A percentile compares a stretch with the other conserved stretches of the same genome.
Evolutionary conservation across 2,329 filamentous ascomycete species (phyloP).

Genomic region (Scleromitrula shiraiana): DNA sequence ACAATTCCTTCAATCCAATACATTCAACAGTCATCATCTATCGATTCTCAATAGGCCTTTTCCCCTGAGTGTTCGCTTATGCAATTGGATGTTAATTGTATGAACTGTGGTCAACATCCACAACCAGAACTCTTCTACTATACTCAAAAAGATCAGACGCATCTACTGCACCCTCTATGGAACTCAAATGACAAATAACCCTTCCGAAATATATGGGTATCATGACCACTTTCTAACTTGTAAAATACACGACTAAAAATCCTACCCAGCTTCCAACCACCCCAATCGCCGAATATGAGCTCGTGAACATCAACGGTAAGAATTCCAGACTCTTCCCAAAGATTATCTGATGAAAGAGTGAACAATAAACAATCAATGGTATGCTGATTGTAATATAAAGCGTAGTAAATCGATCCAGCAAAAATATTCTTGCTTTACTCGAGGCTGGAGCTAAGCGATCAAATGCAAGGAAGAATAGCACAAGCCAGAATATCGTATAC

Average conservation of each 20-base stretch:
- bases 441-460: constrained; percentile 82
- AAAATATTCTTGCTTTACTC: constrained; percentile 69
- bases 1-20: not conserved
- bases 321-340: constrained; percentile 84
- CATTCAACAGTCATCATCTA: not conserved
- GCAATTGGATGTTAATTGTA: not conserved
- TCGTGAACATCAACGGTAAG: constrained; percentile 92
- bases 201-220: constrained; percentile 12
- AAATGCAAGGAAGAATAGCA: constrained; percentile 78
- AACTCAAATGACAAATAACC: not conserved
- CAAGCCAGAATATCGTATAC: constrained; percentile 88
- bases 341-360: constrained; percentile 70
- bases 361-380: constrained; percentile 82
- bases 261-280: constrained; percentile 93
- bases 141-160: not conserved
- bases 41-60: not conserved
- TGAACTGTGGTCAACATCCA: not conserved
- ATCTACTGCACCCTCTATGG: not conserved
- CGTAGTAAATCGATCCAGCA: constrained; percentile 84
- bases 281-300: constrained; percentile 88
- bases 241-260: constrained; percentile 87
- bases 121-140: not conserved
- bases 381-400: constrained; percentile 86
- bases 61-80: not conserved
- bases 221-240: constrained; percentile 23